Conservation (phyloP, 208 protist genomes). For the Acanthamoeba sp. region DNA sequence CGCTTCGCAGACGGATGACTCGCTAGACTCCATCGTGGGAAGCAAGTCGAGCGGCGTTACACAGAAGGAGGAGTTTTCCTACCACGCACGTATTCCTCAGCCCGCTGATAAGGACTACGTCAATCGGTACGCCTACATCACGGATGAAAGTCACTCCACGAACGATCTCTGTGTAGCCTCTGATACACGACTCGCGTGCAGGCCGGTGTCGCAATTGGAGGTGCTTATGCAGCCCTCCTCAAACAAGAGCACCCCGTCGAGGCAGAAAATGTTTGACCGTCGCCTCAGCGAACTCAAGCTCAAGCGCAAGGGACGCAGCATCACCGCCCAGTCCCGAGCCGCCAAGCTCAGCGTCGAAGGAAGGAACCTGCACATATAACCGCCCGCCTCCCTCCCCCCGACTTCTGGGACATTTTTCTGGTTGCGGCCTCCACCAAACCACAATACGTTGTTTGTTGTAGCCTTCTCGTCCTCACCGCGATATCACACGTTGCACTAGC, state of each 20-base stretch:
- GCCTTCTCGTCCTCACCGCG: too few relatives aligned
- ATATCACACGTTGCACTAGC: too few relatives aligned
- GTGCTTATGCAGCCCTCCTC: background rate
- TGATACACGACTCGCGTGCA: background rate
- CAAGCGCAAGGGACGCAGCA: conserved; percentile 51
- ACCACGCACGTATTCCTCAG: conserved; percentile 65
- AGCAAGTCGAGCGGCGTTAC: background rate
- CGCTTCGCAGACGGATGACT: conserved; percentile 36
- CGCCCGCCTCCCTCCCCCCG: too few relatives aligned
- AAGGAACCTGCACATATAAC: conserved; percentile 46
- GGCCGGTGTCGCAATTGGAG: conserved; percentile 54
- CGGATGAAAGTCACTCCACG: too few relatives aligned
- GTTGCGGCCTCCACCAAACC: too few relatives aligned
- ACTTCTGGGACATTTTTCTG: too few relatives aligned
- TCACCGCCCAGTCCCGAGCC: conserved; percentile 44
- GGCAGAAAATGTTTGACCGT: conserved; percentile 46
- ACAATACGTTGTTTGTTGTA: too few relatives aligned
- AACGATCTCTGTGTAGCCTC: too few relatives aligned
- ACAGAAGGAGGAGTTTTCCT: conserved; percentile 62
- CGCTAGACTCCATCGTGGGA: conserved; percentile 1
- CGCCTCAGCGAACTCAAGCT: conserved; percentile 14
- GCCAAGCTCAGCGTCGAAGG: conserved; percentile 62
- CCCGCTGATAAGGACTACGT: conserved; percentile 65
- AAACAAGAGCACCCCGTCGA: background rate
- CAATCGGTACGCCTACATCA: background rate